Percentiles rank a stretch among this genome's conserved stretches.
phyloP scores from a whole-genome alignment of 2,329 filamentous ascomycete genomes.

The Blastomyces percursus region DNA sequence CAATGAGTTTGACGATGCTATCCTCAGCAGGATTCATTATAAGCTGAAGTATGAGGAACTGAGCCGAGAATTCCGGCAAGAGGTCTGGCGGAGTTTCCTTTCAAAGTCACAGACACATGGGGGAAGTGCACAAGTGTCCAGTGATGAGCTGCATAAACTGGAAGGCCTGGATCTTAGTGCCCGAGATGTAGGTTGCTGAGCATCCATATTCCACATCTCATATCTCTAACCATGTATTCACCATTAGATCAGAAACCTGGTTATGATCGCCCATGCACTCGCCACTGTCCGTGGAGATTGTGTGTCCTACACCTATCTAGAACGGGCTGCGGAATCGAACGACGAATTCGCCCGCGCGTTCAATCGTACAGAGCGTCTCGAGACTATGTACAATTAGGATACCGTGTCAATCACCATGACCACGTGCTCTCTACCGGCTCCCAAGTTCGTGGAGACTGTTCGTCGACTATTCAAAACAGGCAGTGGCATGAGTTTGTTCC shows the following conservation, averaged over 20 bases:
- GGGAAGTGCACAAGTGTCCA: constrained; percentile 11
- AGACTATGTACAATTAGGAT: constrained; percentile 2
- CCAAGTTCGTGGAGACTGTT: not conserved
- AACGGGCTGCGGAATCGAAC: constrained; percentile 4
- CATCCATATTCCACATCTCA: too few relatives aligned
- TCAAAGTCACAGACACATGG: constrained; percentile 12
- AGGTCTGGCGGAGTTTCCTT: constrained; percentile 24
- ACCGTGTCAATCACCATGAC: not conserved
- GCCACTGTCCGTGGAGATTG: constrained; percentile 1
- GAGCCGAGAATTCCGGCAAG: constrained; percentile 14
- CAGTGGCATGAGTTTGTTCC: not conserved
- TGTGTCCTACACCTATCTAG: constrained; percentile 7
- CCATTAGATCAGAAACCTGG: constrained; percentile 11
- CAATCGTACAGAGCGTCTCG: not conserved
- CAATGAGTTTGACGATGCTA: constrained; percentile 27
- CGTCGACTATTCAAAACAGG: not conserved
- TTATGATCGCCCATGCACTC: constrained; percentile 6
- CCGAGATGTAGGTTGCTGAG: too few relatives aligned
- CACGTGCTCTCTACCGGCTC: too few relatives aligned
- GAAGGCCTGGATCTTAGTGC: too few relatives aligned
- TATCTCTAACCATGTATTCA: too few relatives aligned
- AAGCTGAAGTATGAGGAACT: constrained; percentile 24
- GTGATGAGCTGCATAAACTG: not conserved
- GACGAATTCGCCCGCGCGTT: constrained; percentile 1
- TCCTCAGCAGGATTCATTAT: constrained; percentile 26